Percentiles rank a stretch among this genome's conserved stretches.
These are phyloP conservation scores for Capronia epimyces DNA, from an alignment of 2,329 filamentous ascomycete genomes.

Conservation along the genomic window DNA sequence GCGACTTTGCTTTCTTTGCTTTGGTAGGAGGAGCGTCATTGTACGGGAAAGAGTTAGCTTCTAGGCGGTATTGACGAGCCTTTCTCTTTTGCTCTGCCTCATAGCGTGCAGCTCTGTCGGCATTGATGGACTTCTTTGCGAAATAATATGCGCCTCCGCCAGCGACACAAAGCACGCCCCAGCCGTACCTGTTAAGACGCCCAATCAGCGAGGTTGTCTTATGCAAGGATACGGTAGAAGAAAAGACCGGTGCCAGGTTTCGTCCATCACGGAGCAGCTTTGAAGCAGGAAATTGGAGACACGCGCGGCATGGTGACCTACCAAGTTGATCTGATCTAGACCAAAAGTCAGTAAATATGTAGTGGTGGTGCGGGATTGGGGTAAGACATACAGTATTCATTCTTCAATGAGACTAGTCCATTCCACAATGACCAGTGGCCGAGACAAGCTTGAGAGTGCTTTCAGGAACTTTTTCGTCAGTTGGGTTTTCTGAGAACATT, in stretches of 20 bases:
- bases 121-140: slow-evolving; percentile 90
- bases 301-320: slow-evolving; percentile 34
- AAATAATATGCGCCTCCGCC: slow-evolving; percentile 93
- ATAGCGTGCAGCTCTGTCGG: slow-evolving; percentile 69
- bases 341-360: slow-evolving; percentile 10
- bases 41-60: slow-evolving; percentile 30
- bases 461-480: neutral
- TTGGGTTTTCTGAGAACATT: too few species aligned
- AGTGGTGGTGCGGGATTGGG: neutral
- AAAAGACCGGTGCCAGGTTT: neutral
- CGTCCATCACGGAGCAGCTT: neutral
- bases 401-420: neutral
- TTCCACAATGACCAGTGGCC: neutral
- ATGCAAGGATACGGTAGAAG: neutral
- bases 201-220: neutral
- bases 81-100: slow-evolving; percentile 63
- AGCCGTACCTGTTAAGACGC: slow-evolving; percentile 65
- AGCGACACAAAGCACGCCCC: slow-evolving; percentile 81
- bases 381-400: slow-evolving; percentile 51
- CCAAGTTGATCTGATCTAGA: slow-evolving; percentile 55
- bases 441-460: neutral
- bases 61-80: slow-evolving; percentile 35
- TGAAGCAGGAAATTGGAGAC: neutral
- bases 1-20: slow-evolving; percentile 23
- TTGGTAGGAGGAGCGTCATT: slow-evolving; percentile 11